These are phyloP conservation scores for Diaporthe citrichinensis DNA, from an alignment of 2,329 filamentous ascomycete species.

Conservation along the genomic window DNA sequence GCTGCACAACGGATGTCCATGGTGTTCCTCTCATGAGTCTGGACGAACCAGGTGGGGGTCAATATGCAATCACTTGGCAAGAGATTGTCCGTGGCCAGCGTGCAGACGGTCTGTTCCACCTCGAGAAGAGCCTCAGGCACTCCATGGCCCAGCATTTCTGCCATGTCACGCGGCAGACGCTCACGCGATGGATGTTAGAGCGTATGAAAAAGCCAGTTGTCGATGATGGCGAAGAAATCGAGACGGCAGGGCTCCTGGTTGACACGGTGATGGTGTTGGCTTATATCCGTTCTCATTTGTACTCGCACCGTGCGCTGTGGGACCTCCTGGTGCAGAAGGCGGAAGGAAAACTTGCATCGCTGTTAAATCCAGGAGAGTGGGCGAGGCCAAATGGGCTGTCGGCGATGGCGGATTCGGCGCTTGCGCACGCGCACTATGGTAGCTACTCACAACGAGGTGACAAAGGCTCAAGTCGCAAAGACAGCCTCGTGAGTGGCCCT, in stretches of 20 bases:
- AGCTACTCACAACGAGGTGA: neutral
- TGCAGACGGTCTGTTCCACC: neutral
- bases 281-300: neutral
- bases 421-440: constrained; percentile 20
- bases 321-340: neutral
- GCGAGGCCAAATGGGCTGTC: neutral
- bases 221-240: neutral
- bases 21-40: no score
- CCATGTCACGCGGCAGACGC: neutral
- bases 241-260: neutral
- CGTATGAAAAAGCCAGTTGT: neutral
- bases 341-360: neutral
- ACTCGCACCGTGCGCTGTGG: neutral
- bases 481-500: neutral
- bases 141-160: constrained; percentile 1
- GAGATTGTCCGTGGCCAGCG: neutral
- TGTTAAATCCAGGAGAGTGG: neutral
- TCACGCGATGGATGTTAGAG: neutral
- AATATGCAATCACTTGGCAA: neutral
- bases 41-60: no score
- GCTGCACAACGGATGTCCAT: no score
- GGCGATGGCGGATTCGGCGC: neutral
- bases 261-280: neutral
- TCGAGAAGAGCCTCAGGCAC: neutral
- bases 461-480: no score